These are phyloP conservation scores for Cunninghamia lanceolata DNA, from an alignment of 75 land plant genomes.

Conservation along the genomic window DNA sequence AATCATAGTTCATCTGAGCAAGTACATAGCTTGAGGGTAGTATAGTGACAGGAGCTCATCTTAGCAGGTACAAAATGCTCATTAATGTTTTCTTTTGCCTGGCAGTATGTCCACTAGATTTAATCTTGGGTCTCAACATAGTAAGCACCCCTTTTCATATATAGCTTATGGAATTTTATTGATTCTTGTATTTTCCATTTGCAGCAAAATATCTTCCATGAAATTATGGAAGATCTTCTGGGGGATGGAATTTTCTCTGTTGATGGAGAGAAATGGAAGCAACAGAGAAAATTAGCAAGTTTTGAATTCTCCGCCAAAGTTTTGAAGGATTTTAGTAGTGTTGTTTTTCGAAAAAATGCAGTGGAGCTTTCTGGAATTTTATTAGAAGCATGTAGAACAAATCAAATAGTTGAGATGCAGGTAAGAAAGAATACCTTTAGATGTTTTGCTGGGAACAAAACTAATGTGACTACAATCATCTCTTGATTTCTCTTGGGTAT, in stretches of 20 bases:
- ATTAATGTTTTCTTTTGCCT: too few species aligned
- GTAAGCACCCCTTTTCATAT: background rate
- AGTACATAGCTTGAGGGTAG: background rate
- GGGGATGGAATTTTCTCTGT: constrained; percentile 60
- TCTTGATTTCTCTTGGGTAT: background rate
- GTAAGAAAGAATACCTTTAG: constrained; percentile 13
- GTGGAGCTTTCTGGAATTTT: constrained; percentile 32
- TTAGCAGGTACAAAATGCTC: background rate
- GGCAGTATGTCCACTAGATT: background rate
- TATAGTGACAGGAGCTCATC: background rate
- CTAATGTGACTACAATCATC: background rate
- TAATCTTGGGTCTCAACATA: background rate
- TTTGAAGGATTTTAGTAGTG: constrained; percentile 46
- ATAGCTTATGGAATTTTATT: background rate
- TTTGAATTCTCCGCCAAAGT: constrained; percentile 45
- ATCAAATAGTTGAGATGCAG: constrained; percentile 46
- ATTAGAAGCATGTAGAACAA: background rate
- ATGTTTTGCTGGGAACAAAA: background rate
- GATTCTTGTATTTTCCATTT: background rate
- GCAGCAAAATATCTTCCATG: constrained; percentile 30
- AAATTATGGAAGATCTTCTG: constrained; percentile 26
- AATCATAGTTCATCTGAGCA: background rate
- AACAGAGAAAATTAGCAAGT: constrained; percentile 54
- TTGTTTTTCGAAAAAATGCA: constrained; percentile 28
- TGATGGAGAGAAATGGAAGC: constrained; percentile 49